Percentiles rank a stretch among this genome's conserved stretches.
phyloP scores from a whole-genome alignment of 805 yeast species.

The Torulaspora franciscae region DNA sequence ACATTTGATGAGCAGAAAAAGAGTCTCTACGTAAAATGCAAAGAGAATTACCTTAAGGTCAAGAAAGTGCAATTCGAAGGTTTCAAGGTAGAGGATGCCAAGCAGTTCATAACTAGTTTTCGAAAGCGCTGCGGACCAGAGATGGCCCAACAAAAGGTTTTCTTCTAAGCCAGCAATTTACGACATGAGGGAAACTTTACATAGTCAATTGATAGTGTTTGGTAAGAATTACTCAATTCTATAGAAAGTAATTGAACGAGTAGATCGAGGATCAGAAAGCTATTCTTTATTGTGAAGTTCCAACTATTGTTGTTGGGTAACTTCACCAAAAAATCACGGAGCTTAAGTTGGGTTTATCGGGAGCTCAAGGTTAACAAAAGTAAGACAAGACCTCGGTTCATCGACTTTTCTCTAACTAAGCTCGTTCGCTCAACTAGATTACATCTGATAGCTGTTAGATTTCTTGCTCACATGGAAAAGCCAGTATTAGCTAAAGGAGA shows the following conservation, averaged over 20 bases:
- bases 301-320: not conserved
- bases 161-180: not conserved
- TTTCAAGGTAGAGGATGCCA: constrained; percentile 43
- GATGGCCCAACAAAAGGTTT: constrained; percentile 2
- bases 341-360: not conserved
- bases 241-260: no score
- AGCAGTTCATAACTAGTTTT: constrained; percentile 41
- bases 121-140: constrained; percentile 40
- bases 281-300: not conserved
- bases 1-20: constrained; percentile 17
- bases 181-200: no score
- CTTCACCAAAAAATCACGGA: not conserved
- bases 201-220: no score
- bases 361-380: not conserved
- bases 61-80: constrained; percentile 51
- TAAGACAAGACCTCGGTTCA: not conserved
- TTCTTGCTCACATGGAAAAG: constrained; percentile 4
- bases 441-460: not conserved
- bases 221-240: no score
- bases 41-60: constrained; percentile 36
- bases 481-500: constrained; percentile 9
- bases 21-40: constrained; percentile 40
- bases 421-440: not conserved
- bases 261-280: not conserved
- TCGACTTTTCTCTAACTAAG: not conserved